Percentiles rank a stretch among this genome's conserved stretches.
phyloP scores from a whole-genome alignment of 2,329 filamentous ascomycete genomes.

The Fusarium hainanense region DNA sequence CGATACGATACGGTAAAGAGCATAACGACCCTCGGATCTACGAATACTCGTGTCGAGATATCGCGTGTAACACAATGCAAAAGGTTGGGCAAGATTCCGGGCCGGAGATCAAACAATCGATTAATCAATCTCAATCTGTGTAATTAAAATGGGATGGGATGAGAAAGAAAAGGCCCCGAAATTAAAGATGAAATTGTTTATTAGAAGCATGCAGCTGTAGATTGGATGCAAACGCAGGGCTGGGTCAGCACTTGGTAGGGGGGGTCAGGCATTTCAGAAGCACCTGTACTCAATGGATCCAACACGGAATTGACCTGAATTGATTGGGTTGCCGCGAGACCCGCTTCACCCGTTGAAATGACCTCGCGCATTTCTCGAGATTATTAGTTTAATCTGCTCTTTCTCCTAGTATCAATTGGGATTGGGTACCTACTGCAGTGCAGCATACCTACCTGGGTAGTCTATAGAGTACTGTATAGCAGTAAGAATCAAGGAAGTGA shows the following conservation, averaged over 20 bases:
- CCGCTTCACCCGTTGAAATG: slow-evolving; percentile 41
- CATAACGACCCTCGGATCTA: neutral
- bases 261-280: neutral
- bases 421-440: no score
- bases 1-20: neutral
- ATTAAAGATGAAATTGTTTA: slow-evolving; percentile 22
- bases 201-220: slow-evolving; percentile 1
- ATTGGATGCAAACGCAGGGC: slow-evolving; percentile 38
- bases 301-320: neutral
- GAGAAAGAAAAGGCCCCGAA: slow-evolving; percentile 18
- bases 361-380: slow-evolving; percentile 12
- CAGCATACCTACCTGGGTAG: no score
- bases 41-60: slow-evolving; percentile 7
- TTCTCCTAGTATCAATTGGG: slow-evolving; percentile 27
- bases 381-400: slow-evolving; percentile 36
- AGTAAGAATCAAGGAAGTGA: slow-evolving; percentile 29
- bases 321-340: slow-evolving; percentile 28
- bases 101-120: slow-evolving; percentile 30
- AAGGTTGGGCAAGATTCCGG: slow-evolving; percentile 13
- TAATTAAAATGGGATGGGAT: slow-evolving; percentile 6
- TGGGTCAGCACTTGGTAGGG: slow-evolving; percentile 10
- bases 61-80: neutral
- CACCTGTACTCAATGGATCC: neutral
- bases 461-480: neutral
- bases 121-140: slow-evolving; percentile 30